Percentiles rank a stretch among this genome's conserved stretches.
phyloP scores from a whole-genome alignment of 1,284 basidiomycete genomes.

The Trametes versicolor region DNA sequence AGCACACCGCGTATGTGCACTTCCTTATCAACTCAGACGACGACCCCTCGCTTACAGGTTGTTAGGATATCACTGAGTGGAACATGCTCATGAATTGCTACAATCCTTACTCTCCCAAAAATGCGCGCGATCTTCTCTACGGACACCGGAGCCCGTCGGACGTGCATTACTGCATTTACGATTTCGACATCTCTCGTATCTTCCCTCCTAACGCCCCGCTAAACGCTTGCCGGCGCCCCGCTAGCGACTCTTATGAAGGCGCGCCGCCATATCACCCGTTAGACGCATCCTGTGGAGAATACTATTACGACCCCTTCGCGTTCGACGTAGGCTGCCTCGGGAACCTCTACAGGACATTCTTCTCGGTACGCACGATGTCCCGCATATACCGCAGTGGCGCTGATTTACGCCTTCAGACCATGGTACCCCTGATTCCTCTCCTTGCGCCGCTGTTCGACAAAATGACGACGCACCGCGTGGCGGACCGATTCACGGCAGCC shows the following conservation, averaged over 20 bases:
- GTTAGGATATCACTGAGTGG: constrained; percentile 11
- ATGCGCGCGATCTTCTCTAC: background rate
- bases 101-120: background rate
- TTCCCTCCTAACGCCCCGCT: constrained; percentile 3
- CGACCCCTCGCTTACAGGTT: background rate
- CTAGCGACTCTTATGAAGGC: background rate
- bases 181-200: constrained; percentile 16
- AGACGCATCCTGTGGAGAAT: constrained; percentile 2
- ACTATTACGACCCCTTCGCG: constrained; percentile 20
- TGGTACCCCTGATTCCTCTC: constrained; percentile 1
- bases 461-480: constrained; percentile 24
- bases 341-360: background rate
- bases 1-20: constrained; percentile 8
- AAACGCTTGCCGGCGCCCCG: background rate
- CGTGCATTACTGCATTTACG: constrained; percentile 17
- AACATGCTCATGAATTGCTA: constrained; percentile 21
- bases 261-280: background rate
- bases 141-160: background rate
- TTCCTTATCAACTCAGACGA: background rate
- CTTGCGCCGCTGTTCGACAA: constrained; percentile 19
- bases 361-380: background rate
- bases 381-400: background rate
- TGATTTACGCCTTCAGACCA: background rate
- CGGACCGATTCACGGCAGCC: constrained; percentile 11
- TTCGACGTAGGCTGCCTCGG: constrained; percentile 22